phyloP scores from a whole-genome alignment of 495 filamentous ascomycete genomes.

The Astrothelium subdiscretum region DNA sequence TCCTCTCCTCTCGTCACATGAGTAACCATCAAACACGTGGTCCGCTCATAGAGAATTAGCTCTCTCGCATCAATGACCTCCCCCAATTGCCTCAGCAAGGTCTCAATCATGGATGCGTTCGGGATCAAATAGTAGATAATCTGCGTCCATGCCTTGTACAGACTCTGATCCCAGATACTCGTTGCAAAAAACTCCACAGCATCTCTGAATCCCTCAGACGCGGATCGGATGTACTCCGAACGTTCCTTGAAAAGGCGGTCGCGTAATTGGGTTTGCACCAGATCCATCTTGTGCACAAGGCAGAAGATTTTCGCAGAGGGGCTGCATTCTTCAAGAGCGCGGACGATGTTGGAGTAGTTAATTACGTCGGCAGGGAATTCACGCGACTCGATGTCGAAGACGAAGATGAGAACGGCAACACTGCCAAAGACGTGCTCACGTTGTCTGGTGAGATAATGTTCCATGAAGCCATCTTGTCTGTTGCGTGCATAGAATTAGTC shows the following conservation, averaged over 20 bases:
- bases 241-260: slow-evolving; percentile 73
- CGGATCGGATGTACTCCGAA: slow-evolving; percentile 56
- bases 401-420: slow-evolving; percentile 95
- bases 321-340: slow-evolving; percentile 73
- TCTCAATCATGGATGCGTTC: slow-evolving; percentile 81
- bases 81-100: slow-evolving; percentile 64
- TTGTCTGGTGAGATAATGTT: slow-evolving; percentile 90
- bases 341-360: slow-evolving; percentile 76
- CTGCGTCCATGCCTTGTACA: slow-evolving; percentile 97
- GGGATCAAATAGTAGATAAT: slow-evolving; percentile 95
- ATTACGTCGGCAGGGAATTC: slow-evolving; percentile 85
- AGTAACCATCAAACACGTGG: slow-evolving; percentile 88
- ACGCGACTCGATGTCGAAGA: slow-evolving; percentile 94
- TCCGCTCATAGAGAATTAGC: slow-evolving; percentile 88
- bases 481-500: neutral
- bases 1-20: slow-evolving; percentile 65
- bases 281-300: slow-evolving; percentile 96
- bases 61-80: slow-evolving; percentile 82
- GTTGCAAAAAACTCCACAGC: slow-evolving; percentile 63
- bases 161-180: slow-evolving; percentile 93
- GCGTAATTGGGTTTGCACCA: slow-evolving; percentile 71
- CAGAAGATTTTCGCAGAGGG: slow-evolving; percentile 78
- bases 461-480: slow-evolving; percentile 97
- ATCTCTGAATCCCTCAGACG: slow-evolving; percentile 59
- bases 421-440: slow-evolving; percentile 91